Evolutionary conservation across 164 flowering plant species (phyloP), one percentile per base, ranked within the genome.

Genomic region (Paratinospora sagittata): DNA sequence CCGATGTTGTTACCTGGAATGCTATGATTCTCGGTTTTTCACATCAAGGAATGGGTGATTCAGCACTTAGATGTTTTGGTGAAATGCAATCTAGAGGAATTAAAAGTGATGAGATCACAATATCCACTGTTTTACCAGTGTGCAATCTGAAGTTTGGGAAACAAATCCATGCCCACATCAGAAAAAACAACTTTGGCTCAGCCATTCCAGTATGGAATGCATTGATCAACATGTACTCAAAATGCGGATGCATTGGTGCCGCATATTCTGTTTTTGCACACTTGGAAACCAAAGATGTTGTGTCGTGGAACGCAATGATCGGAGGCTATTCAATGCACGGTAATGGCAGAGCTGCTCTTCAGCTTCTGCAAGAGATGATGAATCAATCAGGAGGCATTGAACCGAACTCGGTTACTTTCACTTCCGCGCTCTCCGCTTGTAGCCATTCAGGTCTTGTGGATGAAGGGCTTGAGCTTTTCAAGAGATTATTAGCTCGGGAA

Each of bases 391-490:
- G n/a, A n/a, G 78, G 81, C 19, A 9, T 73, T 67, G 45, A 63
- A 55, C 91, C 88, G 8, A 79, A 84, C 68, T 73, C 77, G 6
- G 78, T 78, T 57, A 87, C 89, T 21, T 82, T 85, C 52, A 86
- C 85, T 39, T 81, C 83, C 27, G 80, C 75, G 6, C 79, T 87
- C 2, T 78, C 91, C 7, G 88, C 89, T 69, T 87, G 89, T 75
- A 84, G 82, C 77, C 89, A 87, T 72, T 81, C 88, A n/a, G 91
- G 91, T 70, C 81, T 86, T 33, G 79, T 85, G 27, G 81, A 83
- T 57, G 86, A 86, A 60, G 91, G 85, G 52, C 70, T 84, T 1
- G 43, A 82, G n/a, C 63, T 82, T 33, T 87, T 86, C 70, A n/a
- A 80, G 66, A 77, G 78, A 70, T 75, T n/a, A n/a, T n/a, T 84